Conservation (phyloP, 257 asterid species). For the Solanum gracilifrons region DNA sequence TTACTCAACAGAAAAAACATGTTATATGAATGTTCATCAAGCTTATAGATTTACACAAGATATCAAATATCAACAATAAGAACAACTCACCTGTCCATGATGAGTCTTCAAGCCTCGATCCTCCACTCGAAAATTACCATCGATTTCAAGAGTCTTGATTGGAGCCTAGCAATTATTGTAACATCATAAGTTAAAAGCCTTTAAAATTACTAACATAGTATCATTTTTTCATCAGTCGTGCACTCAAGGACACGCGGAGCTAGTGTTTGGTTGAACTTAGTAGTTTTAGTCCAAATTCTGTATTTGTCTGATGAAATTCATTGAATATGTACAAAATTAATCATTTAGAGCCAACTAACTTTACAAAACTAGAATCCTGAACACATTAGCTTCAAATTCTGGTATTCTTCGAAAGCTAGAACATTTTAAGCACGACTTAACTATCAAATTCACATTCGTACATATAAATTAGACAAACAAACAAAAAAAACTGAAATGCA, state of each 20-base stretch:
- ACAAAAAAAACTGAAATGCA: neutral
- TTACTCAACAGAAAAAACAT: neutral
- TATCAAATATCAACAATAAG: neutral
- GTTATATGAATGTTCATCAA: neutral
- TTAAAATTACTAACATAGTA: neutral
- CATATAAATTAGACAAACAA: neutral
- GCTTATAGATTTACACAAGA: neutral
- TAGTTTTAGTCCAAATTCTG: neutral
- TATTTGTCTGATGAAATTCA: neutral
- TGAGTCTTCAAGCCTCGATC: conserved; percentile 92
- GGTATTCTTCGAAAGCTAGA: neutral
- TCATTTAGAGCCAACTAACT: neutral
- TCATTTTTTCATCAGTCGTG: neutral
- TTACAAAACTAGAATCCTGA: neutral
- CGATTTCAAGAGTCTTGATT: conserved; percentile 67
- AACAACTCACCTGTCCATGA: conserved; percentile 75
- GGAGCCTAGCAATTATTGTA: conserved; percentile 44
- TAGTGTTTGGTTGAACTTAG: neutral
- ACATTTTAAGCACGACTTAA: neutral
- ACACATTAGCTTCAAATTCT: neutral
- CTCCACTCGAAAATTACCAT: conserved; percentile 93
- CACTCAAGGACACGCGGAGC: neutral
- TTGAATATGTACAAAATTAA: neutral
- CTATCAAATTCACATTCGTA: neutral
- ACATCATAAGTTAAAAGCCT: neutral